Evolutionary conservation across 495 filamentous ascomycete species (phyloP).

Genomic region (Trichoderma virens): DNA sequence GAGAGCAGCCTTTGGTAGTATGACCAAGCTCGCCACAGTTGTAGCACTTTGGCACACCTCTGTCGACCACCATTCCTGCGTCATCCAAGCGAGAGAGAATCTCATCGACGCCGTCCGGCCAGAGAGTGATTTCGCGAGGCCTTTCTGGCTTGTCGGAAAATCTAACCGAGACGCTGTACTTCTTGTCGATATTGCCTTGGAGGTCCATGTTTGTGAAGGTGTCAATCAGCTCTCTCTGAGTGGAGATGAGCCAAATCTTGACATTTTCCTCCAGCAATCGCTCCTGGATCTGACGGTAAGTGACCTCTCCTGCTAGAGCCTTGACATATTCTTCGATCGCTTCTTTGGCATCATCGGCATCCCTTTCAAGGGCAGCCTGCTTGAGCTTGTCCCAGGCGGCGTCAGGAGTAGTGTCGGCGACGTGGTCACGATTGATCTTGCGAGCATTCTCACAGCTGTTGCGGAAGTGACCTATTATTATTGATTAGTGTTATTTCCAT

Average conservation of each 20-base stretch:
- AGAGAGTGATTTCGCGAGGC: conserved; percentile 48
- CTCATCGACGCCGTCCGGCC: conserved; percentile 58
- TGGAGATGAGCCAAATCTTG: conserved; percentile 64
- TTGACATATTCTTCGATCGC: conserved; percentile 71
- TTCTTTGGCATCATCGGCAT: conserved; percentile 66
- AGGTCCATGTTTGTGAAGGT: conserved; percentile 74
- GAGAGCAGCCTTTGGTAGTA: conserved; percentile 52
- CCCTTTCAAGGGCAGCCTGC: conserved; percentile 52
- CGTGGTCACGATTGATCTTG: conserved; percentile 52
- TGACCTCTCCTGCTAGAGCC: conserved; percentile 41
- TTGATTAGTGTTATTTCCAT: conserved; percentile 11
- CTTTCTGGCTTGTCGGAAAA: conserved; percentile 58
- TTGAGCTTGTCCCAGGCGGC: conserved; percentile 63
- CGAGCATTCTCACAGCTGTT: conserved; percentile 62
- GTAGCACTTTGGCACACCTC: conserved; percentile 56
- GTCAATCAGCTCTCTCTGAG: conserved; percentile 53
- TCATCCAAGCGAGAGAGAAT: conserved; percentile 67
- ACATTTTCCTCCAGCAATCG: conserved; percentile 60
- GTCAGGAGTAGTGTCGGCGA: conserved; percentile 53
- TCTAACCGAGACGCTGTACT: conserved; percentile 66
- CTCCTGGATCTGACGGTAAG: conserved; percentile 63
- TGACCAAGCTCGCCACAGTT: conserved; percentile 76
- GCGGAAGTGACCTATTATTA: conserved; percentile 52
- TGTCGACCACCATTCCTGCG: conserved; percentile 62
- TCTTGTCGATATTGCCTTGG: conserved; percentile 69